phyloP scores from a whole-genome alignment of 2,329 filamentous ascomycete species.

The Malbranchea cinnamomea region DNA sequence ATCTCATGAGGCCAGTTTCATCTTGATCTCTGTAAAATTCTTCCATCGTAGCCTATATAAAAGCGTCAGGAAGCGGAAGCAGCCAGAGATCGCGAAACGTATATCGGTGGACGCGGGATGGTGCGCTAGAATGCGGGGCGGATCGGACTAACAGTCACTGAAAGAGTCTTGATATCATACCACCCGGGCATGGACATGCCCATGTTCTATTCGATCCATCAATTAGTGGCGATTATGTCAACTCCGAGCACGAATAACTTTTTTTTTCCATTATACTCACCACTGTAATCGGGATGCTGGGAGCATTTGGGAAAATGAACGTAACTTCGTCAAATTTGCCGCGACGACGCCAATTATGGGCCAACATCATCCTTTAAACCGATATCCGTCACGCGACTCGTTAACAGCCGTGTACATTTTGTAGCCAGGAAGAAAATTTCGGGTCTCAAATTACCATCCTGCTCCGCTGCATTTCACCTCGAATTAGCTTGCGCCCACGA shows the following conservation, averaged over 20 bases:
- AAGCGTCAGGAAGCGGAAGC: not conserved
- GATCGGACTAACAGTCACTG: conserved; percentile 23
- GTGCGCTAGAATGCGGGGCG: conserved; percentile 4
- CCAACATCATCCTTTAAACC: conserved; percentile 47
- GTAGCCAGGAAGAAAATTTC: not conserved
- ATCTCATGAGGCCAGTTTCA: conserved; percentile 57
- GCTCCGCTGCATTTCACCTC: conserved; percentile 25
- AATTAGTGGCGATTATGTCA: conserved; percentile 1
- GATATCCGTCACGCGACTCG: not conserved
- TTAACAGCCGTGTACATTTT: not conserved
- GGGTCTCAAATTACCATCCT: conserved; percentile 26
- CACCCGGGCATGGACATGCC: conserved; percentile 67
- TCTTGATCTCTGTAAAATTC: conserved; percentile 29
- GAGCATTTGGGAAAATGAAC: conserved; percentile 88
- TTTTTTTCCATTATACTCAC: conserved; percentile 33
- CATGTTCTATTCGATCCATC: conserved; percentile 44
- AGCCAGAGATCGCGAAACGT: conserved; percentile 2
- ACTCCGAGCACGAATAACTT: no score
- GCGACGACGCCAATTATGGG: conserved; percentile 72
- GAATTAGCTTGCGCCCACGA: conserved; percentile 5
- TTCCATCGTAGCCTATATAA: conserved; percentile 24
- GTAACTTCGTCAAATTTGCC: conserved; percentile 76
- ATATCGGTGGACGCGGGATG: not conserved
- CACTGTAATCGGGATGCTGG: conserved; percentile 69
- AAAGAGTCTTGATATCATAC: conserved; percentile 34